Percentiles rank a stretch among this genome's conserved stretches.
These are phyloP conservation scores for Physcomitrium patens DNA, from an alignment of 225 moss, liverwort and hornwort genomes.

Conservation along the genomic window DNA sequence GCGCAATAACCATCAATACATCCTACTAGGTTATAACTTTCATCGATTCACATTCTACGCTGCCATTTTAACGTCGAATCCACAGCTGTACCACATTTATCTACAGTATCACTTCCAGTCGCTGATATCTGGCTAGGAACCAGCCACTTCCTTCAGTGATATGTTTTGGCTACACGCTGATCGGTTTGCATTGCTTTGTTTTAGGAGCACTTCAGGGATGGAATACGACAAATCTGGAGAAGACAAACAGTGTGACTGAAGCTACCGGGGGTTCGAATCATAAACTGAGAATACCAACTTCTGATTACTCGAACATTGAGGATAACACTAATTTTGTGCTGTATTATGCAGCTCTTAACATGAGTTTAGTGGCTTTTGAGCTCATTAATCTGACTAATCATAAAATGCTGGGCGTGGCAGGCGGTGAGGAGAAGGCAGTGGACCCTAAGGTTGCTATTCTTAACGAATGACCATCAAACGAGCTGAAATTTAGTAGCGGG, in stretches of 20 bases:
- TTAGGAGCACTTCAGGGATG: conserved; percentile 71
- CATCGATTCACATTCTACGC: neutral
- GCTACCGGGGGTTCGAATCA: conserved; percentile 28
- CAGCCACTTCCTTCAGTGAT: neutral
- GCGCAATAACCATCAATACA: conserved; percentile 43
- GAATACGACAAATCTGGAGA: conserved; percentile 70
- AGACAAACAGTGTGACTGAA: conserved; percentile 37
- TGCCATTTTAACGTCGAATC: neutral
- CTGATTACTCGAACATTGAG: neutral
- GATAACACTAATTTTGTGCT: neutral
- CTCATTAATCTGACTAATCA: neutral
- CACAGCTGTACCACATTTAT: neutral
- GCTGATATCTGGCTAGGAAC: neutral
- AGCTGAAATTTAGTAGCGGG: conserved; percentile 33
- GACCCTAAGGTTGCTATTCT: conserved; percentile 24
- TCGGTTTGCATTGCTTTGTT: conserved; percentile 10
- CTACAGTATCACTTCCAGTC: neutral
- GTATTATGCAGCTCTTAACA: too few species aligned
- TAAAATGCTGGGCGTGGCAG: conserved; percentile 32
- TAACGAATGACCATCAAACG: conserved; percentile 3
- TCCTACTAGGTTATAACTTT: conserved; percentile 46
- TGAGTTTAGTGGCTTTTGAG: conserved; percentile 10
- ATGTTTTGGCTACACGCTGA: conserved; percentile 2
- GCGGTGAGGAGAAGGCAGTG: conserved; percentile 5
- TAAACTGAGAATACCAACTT: neutral